Evolutionary conservation across 768 basidiomycete genomes (phyloP).

Genomic region (Mycena maculata): DNA sequence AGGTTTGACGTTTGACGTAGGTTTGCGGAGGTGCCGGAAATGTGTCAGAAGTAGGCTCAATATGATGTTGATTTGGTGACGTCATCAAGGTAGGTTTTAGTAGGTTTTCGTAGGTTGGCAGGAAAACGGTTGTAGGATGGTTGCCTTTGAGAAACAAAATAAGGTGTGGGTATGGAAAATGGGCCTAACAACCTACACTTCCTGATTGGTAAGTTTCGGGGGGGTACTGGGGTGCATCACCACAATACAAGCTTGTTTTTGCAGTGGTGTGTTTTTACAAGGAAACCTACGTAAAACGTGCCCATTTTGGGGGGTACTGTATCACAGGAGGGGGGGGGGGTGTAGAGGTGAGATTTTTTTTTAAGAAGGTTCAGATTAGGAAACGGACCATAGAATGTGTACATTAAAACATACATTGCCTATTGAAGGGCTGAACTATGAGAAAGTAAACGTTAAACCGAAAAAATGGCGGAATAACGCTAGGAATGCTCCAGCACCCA

Average conservation of each 20-base stretch:
- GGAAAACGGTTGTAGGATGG: no score
- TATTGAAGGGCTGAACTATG: background rate
- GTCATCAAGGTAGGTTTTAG: no score
- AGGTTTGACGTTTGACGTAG: no score
- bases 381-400: background rate
- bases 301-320: constrained; percentile 2
- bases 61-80: no score
- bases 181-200: background rate
- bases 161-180: background rate
- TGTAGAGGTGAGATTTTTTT: background rate
- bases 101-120: no score
- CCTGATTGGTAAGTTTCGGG: background rate
- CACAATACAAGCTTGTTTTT: constrained; percentile 1
- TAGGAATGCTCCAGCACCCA: no score
- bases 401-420: background rate
- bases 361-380: background rate
- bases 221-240: background rate
- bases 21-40: no score
- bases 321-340: background rate
- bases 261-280: background rate
- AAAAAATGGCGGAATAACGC: background rate
- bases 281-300: constrained; percentile 5
- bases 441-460: constrained; percentile 1
- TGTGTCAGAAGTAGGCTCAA: no score
- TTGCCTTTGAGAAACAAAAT: background rate